Conservation (phyloP, 495 filamentous ascomycete genomes). For the Penicillium bovifimosum region DNA sequence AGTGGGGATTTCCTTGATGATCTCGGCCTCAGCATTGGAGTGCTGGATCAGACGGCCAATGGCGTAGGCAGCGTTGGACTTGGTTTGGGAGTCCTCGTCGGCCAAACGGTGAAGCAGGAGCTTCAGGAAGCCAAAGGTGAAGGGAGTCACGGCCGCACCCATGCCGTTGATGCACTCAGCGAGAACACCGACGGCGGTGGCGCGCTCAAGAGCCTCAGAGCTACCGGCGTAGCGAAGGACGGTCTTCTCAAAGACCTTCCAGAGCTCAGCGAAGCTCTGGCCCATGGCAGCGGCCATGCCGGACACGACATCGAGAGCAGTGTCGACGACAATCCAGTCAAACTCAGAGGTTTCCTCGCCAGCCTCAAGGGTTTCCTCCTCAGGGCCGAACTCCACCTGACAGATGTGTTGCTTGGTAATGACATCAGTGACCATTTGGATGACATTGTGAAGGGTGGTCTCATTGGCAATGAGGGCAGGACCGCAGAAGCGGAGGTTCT, state of each 20-base stretch:
- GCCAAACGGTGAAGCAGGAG: conserved; percentile 79
- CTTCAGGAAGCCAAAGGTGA: conserved; percentile 69
- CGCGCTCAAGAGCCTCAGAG: conserved; percentile 77
- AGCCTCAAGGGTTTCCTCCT: conserved; percentile 61
- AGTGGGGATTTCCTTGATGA: conserved; percentile 65
- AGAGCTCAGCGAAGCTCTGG: conserved; percentile 72
- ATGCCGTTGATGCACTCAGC: conserved; percentile 89
- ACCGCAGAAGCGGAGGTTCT: conserved; percentile 84
- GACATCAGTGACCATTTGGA: conserved; percentile 61
- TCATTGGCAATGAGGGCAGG: conserved; percentile 76
- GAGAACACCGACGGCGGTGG: conserved; percentile 81
- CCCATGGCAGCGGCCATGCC: conserved; percentile 80
- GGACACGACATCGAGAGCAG: conserved; percentile 81
- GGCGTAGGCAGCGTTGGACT: conserved; percentile 90
- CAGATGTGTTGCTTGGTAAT: conserved; percentile 87
- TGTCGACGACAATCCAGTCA: conserved; percentile 95
- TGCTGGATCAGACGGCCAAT: conserved; percentile 76
- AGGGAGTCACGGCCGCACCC: conserved; percentile 68
- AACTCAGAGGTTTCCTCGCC: conserved; percentile 87
- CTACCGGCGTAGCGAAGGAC: conserved; percentile 82
- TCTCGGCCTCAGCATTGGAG: conserved; percentile 63
- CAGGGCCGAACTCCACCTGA: conserved; percentile 81
- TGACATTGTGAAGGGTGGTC: conserved; percentile 56
- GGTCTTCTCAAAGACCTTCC: conserved; percentile 89
- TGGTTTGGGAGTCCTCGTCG: conserved; percentile 87